These are phyloP conservation scores for Huntiella bhutanensis DNA, from an alignment of 2,329 filamentous ascomycete genomes.

Conservation along the genomic window DNA sequence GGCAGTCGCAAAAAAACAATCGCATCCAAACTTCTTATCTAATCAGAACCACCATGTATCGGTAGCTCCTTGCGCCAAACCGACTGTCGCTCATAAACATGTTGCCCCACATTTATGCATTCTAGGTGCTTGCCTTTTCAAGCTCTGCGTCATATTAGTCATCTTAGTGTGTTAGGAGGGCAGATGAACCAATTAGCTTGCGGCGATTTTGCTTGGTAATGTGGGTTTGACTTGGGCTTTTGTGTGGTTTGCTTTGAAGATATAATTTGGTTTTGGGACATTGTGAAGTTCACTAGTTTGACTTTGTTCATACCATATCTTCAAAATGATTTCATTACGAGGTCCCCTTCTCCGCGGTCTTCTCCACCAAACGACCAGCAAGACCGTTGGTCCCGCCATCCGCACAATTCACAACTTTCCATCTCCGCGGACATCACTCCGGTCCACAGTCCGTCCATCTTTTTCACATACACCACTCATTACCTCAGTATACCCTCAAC, in stretches of 20 bases:
- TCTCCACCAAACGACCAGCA: conserved; percentile 3
- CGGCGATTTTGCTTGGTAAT: conserved; percentile 7
- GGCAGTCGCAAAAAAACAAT: not conserved
- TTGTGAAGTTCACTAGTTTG: too few species aligned
- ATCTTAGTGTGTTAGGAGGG: not conserved
- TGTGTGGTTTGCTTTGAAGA: conserved; percentile 1
- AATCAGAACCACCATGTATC: conserved; percentile 5
- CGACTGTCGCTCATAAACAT: too few species aligned
- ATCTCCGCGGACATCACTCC: conserved; percentile 10
- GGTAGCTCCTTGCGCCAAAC: not conserved
- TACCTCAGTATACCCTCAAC: conserved; percentile 18
- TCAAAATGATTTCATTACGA: conserved; percentile 4
- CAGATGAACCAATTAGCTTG: conserved; percentile 4
- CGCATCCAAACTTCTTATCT: not conserved
- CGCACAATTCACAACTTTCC: not conserved
- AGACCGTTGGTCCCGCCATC: not conserved
- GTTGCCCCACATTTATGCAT: not conserved
- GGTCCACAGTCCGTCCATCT: conserved; percentile 9
- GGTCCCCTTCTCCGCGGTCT: conserved; percentile 7
- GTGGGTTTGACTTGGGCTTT: not conserved
- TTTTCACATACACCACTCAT: conserved; percentile 13
- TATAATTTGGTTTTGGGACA: too few species aligned
- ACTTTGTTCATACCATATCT: not conserved
- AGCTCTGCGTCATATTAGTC: conserved; percentile 9
- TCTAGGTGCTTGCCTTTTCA: not conserved